Evolutionary conservation across 768 basidiomycete species (phyloP), one percentile per base, ranked within the genome.

Genomic region (Mycena sanguinolenta): DNA sequence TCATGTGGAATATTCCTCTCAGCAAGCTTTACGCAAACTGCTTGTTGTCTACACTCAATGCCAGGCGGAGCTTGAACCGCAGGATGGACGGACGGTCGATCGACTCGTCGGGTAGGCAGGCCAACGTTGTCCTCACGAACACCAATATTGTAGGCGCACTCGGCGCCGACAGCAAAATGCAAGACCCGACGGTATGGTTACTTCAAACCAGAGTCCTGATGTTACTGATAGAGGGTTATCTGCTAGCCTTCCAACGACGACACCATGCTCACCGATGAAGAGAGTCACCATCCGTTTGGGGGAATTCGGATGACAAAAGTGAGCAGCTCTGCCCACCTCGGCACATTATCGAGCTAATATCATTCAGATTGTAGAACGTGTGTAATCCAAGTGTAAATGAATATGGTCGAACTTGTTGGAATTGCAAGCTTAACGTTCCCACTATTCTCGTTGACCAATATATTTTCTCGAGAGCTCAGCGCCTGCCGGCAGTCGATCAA

Each of bases 311-410:
- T 55, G 27, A 30, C 53, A 7, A 55, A 32, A 30, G 53, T 55
- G 30, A 17, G 28, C 79, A 58, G 77, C 86, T 6, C 44, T 16
- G 8, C 44, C 32, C 32, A 34, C 32, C 32, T 34, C 32, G 32
- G 42, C 42, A 14, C 16, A 17, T 16, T 10, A 38, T 38, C 12
- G 13, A 16, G 42, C 12, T 44, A 7, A 8, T 44, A 16, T 17
- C 4, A 17, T 44, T 44, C 19, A 46, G 44, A 46, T 46, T n/a
- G 44, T 46, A n/a, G 44, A 46, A 23, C 44, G 44, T n/a, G 44
- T 46, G 44, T 46, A 77, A 77, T 42, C 14, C 5, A 42, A 4
- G 32, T 34, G 32, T 34, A 34, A 34, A 4, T n/a, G n/a, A n/a
- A n/a, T n/a, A n/a, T n/a, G n/a, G n/a, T n/a, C n/a, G n/a, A n/a